Percentiles rank a stretch among this genome's conserved stretches.
phyloP scores from a whole-genome alignment of 352 stramenopile species.

The Phytophthora palmivora region DNA sequence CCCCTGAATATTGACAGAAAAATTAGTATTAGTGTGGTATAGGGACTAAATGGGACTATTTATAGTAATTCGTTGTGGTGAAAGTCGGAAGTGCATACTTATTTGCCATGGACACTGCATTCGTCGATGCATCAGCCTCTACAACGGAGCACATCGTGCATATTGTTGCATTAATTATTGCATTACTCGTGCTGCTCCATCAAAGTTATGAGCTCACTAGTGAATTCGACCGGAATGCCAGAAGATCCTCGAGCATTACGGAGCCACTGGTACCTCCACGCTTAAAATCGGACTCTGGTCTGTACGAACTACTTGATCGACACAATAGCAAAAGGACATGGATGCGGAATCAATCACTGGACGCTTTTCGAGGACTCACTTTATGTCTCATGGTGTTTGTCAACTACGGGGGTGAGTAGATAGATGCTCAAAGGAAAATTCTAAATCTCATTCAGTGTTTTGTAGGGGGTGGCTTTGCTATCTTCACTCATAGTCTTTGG shows the following conservation, averaged over 20 bases:
- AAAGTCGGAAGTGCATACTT: too few relatives aligned
- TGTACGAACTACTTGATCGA: slow-evolving; percentile 12
- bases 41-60: too few relatives aligned
- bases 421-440: too few relatives aligned
- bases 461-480: slow-evolving; percentile 58
- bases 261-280: slow-evolving; percentile 22
- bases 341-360: slow-evolving; percentile 49
- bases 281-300: slow-evolving; percentile 16
- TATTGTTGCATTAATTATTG: background rate
- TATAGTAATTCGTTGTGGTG: too few relatives aligned
- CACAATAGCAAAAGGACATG: slow-evolving; percentile 5
- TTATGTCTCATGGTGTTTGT: slow-evolving; percentile 89
- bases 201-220: slow-evolving; percentile 7
- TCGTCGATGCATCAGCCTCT: too few relatives aligned
- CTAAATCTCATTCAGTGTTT: background rate
- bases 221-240: slow-evolving; percentile 2
- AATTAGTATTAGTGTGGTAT: too few relatives aligned
- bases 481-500: slow-evolving; percentile 81
- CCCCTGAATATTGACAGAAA: too few relatives aligned
- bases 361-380: slow-evolving; percentile 79
- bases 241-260: slow-evolving; percentile 17
- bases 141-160: background rate
- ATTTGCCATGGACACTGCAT: too few relatives aligned
- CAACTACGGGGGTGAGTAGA: slow-evolving; percentile 79
- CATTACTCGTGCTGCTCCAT: slow-evolving; percentile 13